phyloP scores from a whole-genome alignment of 2,329 filamentous ascomycete species.

The Chaetomium sp. region DNA sequence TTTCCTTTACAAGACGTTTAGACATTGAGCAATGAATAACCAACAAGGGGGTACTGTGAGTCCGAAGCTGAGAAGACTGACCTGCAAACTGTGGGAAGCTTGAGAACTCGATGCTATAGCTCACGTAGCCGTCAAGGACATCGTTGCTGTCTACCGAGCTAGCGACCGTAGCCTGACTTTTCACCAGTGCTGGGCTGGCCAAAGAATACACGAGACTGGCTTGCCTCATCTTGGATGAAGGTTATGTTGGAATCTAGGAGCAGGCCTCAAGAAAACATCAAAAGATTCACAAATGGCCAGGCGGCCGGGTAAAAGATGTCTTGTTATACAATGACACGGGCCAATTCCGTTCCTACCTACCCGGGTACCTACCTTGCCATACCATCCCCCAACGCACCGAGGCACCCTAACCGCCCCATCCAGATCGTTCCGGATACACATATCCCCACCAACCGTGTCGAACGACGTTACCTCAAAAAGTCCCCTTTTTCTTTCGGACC shows the following conservation, averaged over 20 bases:
- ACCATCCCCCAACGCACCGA: too few species aligned
- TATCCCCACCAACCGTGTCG: too few species aligned
- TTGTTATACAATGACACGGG: too few species aligned
- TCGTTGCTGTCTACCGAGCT: constrained; percentile 19
- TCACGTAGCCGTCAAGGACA: constrained; percentile 36
- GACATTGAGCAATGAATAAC: constrained; percentile 30
- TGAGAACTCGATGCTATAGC: constrained; percentile 36
- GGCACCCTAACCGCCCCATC: too few species aligned
- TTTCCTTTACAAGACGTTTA: constrained; percentile 35
- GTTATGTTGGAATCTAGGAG: neutral
- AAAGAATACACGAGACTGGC: constrained; percentile 4
- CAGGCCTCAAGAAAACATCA: neutral
- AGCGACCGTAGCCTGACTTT: constrained; percentile 16
- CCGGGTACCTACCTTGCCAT: too few species aligned
- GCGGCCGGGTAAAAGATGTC: too few species aligned
- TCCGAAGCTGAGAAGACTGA: neutral
- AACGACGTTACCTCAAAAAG: too few species aligned
- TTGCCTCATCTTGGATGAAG: constrained; percentile 11
- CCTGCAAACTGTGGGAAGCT: constrained; percentile 33
- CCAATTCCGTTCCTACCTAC: too few species aligned
- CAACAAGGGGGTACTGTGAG: constrained; percentile 43
- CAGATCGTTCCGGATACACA: too few species aligned
- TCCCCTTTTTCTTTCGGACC: neutral
- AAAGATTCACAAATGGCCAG: neutral
- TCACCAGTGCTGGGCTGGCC: constrained; percentile 2